Base-by-base conservation (phyloP, 768 basidiomycete genomes). In the Russula brevipes region DNA sequence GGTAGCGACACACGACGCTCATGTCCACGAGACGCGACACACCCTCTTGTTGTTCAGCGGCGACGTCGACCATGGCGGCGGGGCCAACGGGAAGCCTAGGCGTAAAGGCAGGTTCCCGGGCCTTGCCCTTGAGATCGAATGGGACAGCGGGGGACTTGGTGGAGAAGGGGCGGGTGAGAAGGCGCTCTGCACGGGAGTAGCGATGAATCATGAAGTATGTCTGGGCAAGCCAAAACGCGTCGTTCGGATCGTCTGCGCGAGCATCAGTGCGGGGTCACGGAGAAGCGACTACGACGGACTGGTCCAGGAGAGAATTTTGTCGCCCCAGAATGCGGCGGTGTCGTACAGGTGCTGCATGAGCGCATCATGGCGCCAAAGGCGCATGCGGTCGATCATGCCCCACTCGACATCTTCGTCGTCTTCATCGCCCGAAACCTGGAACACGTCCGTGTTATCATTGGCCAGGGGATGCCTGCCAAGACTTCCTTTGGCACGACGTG, bases 141-240 rank as follows among this genome's bases (percentile, higher is more conserved):
- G 73, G 76, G 31, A 71, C 60, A 1, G 80, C 77, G 8, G 81
- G 79, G 4, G 78, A 77, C 39, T 79, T 72, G 9, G 80, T 80
- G 6, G 87, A 81, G 71, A 96, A 92, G 0, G 92, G 91, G n/a
- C 91, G 83, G 2, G 88, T 94, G 51, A 99, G 82, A 33, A 99
- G 79, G 51, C 88, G 84, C 73, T 98, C 94, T 10, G 97, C 95
- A 52, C 95, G 90, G 8, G 93, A 87, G 75, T 96, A 98, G 64
- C 97, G 92, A 69, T 95, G 87, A 3, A 89, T 94, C 79, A 95
- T 89, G 73, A 98, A 99, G 74, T 94, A 94, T 0, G 91, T 93
- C 73, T 99, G 97, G 3, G 97, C 95, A 24, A 99, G 84, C 97
- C 97, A 99, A 75, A 99, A 98, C 12, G 94, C 97, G 74, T 99